phyloP scores from a whole-genome alignment of 2,329 filamentous ascomycete genomes.

The Colletotrichum sp. region DNA sequence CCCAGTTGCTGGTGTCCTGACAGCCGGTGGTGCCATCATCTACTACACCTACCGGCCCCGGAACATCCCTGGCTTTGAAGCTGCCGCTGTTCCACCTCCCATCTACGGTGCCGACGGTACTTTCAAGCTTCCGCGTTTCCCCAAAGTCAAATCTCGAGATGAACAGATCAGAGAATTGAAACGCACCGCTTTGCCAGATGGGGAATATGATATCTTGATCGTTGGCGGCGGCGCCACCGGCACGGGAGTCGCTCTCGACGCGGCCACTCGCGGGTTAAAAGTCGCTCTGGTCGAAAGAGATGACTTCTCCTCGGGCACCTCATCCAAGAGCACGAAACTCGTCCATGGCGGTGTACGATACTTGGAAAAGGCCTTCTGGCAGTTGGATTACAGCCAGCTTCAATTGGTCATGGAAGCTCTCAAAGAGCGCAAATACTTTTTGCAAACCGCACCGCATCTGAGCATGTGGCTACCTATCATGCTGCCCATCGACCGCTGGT shows the following conservation, averaged over 20 bases:
- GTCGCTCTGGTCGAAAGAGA: conserved; percentile 76
- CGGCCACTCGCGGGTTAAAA: conserved; percentile 72
- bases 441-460: conserved; percentile 76
- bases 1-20: conserved; percentile 45
- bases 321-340: conserved; percentile 77
- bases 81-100: conserved; percentile 72
- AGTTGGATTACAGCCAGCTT: conserved; percentile 77
- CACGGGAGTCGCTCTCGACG: conserved; percentile 74
- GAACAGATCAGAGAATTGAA: conserved; percentile 70
- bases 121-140: conserved; percentile 71
- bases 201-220: conserved; percentile 71
- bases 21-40: conserved; percentile 49
- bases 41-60: conserved; percentile 69
- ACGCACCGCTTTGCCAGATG: conserved; percentile 44
- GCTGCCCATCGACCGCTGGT: conserved; percentile 77
- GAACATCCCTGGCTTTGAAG: conserved; percentile 73
- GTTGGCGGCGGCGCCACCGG: conserved; percentile 77
- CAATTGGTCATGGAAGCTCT: conserved; percentile 74
- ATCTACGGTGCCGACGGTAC: conserved; percentile 72
- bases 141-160: conserved; percentile 63
- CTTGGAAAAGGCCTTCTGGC: conserved; percentile 78
- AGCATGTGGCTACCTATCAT: conserved; percentile 78
- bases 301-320: conserved; percentile 76
- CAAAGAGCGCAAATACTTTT: conserved; percentile 76
- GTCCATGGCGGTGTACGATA: conserved; percentile 80